Conservation (phyloP, 129 eudicot species). For the Oenanthe sinensis region DNA sequence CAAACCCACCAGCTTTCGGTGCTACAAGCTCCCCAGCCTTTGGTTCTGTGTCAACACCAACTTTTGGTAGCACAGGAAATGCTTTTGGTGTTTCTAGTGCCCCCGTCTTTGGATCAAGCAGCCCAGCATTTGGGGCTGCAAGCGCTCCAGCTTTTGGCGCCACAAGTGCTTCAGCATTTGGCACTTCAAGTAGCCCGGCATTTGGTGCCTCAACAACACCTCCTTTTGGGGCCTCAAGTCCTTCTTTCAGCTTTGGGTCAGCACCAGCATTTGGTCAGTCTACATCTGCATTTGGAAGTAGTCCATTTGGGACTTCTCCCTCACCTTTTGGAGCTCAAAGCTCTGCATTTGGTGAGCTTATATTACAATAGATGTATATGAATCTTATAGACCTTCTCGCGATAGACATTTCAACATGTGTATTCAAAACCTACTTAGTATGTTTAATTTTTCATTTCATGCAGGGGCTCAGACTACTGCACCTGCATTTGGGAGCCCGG, state of each 20-base stretch:
- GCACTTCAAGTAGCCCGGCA: conserved; percentile 35
- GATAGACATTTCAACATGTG: not conserved
- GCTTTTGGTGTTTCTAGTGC: conserved; percentile 36
- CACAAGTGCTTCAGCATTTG: conserved; percentile 56
- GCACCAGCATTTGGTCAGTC: conserved; percentile 68
- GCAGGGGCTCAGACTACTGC: conserved; percentile 74
- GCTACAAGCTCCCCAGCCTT: conserved; percentile 42
- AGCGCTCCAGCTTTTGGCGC: conserved; percentile 43
- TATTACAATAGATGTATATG: conserved; percentile 5
- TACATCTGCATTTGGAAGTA: conserved; percentile 67
- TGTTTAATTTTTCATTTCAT: not conserved
- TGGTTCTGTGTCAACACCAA: conserved; percentile 38
- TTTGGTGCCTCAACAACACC: conserved; percentile 46
- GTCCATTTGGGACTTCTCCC: conserved; percentile 53
- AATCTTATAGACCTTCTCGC: conserved; percentile 2
- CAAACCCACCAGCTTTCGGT: conserved; percentile 37
- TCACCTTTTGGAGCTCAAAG: conserved; percentile 69
- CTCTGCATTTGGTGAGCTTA: conserved; percentile 58
- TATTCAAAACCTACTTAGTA: not conserved
- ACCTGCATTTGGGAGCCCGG: conserved; percentile 52
- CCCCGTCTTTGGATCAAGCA: conserved; percentile 38
- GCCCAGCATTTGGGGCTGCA: conserved; percentile 39
- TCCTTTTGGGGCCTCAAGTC: conserved; percentile 41
- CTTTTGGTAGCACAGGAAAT: conserved; percentile 44
- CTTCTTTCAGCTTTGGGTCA: conserved; percentile 57